Percentiles rank a stretch among this genome's conserved stretches.
These are phyloP conservation scores for Thelonectria rubi DNA, from an alignment of 2,329 filamentous ascomycete genomes.

Conservation along the genomic window DNA sequence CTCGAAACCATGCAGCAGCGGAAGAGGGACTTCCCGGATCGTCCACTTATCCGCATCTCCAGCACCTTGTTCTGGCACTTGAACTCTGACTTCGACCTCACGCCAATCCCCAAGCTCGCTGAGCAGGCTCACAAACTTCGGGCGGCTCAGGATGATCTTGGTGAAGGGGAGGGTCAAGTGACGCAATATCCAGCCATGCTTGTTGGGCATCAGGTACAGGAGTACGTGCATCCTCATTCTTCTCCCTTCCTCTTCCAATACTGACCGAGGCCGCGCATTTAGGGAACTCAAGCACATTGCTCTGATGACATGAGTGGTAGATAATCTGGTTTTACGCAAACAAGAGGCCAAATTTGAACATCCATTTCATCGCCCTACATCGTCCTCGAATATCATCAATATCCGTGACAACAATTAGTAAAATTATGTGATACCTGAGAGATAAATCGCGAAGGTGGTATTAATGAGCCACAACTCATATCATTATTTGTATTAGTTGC, in stretches of 20 bases:
- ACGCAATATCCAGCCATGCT: constrained; percentile 62
- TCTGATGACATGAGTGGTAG: constrained; percentile 53
- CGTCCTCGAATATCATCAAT: too few species aligned
- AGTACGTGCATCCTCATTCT: constrained; percentile 50
- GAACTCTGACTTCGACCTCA: constrained; percentile 64
- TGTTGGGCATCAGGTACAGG: constrained; percentile 67
- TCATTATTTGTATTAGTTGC: too few species aligned
- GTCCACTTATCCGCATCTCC: constrained; percentile 65
- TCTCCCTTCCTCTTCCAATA: neutral
- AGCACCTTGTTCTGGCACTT: constrained; percentile 71
- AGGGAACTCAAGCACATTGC: constrained; percentile 64
- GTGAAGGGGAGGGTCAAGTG: constrained; percentile 63
- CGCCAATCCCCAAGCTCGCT: constrained; percentile 59
- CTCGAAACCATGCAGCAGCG: constrained; percentile 57
- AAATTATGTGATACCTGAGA: too few species aligned
- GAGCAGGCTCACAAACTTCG: constrained; percentile 56
- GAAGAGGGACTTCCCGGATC: constrained; percentile 52
- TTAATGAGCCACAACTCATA: too few species aligned
- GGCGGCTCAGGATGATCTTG: constrained; percentile 57
- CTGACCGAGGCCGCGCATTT: constrained; percentile 26
- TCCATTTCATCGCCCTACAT: too few species aligned
- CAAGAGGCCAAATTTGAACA: too few species aligned
- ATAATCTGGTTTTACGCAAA: too few species aligned
- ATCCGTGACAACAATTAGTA: too few species aligned
- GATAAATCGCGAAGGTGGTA: too few species aligned